Base-by-base conservation (phyloP, 371 early-diverging fungal species). In the Mucor velutinosus region DNA sequence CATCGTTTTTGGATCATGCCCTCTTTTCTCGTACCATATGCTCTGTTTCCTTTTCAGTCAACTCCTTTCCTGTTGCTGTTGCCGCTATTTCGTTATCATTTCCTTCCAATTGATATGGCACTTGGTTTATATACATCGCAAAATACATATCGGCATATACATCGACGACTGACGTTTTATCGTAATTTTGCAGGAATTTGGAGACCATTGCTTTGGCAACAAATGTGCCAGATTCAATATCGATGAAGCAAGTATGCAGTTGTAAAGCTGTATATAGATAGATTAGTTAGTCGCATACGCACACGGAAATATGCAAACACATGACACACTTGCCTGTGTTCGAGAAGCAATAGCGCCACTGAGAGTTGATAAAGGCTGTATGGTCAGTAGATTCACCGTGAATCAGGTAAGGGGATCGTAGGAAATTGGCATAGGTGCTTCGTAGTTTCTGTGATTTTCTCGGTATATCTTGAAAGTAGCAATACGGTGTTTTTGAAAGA, bases 291-390 rank as follows among this genome's bases (percentile, higher is more conserved):
- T 12, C 25, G 4, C 7, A n/a, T n/a, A n/a, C 3, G 21, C 19
- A 14, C 23, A 25, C 14, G 14, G 21, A 30, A 33, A 57, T 7
- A 51, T 25, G 25, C 51, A 51, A 10, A 51, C 25, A 8, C 0
- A 51, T 7, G 15, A 0, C 17, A 29, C 23, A 19, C 61, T 72
- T 84, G 87, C 89, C 78, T 71, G 82, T 82, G 58, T 89, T 81
- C 33, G 78, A 86, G 71, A 88, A 88, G 62, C 89, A 89, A 79
- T 87, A 86, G n/a, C 83, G 77, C 88, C 88, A 89, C 43, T 85
- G 87, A 7, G 87, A 82, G 43, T 84, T 70, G 21, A 81, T 62
- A 74, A 83, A 85, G 3, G 85, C 79, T 29, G 74, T 73, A n/a
- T 82, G 72, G 67, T 79, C 78, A 1, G 58, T 65, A 23, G 88